Evolutionary conservation across 1,139 yeast genomes (phyloP).

Genomic region (Protomyces gravidus): DNA sequence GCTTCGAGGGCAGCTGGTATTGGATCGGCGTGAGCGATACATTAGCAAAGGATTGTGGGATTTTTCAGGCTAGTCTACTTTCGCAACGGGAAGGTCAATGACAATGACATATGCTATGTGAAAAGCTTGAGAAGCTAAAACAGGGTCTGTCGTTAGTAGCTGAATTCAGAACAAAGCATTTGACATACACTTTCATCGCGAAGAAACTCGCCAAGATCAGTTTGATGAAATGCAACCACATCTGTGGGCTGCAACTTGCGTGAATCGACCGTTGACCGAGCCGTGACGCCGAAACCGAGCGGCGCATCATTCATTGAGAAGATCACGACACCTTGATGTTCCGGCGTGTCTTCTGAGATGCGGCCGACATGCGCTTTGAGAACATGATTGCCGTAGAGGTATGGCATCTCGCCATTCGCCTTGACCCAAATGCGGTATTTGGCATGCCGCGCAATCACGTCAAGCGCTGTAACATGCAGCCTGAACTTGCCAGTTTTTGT

Average conservation of each 20-base stretch:
- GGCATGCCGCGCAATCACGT: conserved; percentile 78
- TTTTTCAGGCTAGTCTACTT: too few relatives aligned
- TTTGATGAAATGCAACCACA: conserved; percentile 92
- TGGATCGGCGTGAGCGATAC: not conserved
- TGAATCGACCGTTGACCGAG: conserved; percentile 87
- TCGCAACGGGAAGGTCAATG: not conserved
- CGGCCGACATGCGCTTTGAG: conserved; percentile 94
- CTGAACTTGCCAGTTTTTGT: conserved; percentile 97
- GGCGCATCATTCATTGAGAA: conserved; percentile 91
- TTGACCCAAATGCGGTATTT: conserved; percentile 95
- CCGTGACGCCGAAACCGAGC: conserved; percentile 91
- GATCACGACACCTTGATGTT: conserved; percentile 92
- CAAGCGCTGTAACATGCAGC: conserved; percentile 85
- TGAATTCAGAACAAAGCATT: not conserved
- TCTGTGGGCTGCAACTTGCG: conserved; percentile 87
- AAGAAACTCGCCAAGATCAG: conserved; percentile 95
- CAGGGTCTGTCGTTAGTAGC: not conserved
- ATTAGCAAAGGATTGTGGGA: too few relatives aligned
- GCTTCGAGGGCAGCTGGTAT: conserved; percentile 22
- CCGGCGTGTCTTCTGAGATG: conserved; percentile 96
- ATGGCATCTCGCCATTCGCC: conserved; percentile 97
- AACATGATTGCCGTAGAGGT: conserved; percentile 90
- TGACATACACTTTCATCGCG: conserved; percentile 64
- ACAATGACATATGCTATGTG: not conserved
- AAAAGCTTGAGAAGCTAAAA: not conserved